Evolutionary conservation across 345 rosid species (phyloP), one percentile per base, ranked within the genome.

Genomic region (Populus deltoides): DNA sequence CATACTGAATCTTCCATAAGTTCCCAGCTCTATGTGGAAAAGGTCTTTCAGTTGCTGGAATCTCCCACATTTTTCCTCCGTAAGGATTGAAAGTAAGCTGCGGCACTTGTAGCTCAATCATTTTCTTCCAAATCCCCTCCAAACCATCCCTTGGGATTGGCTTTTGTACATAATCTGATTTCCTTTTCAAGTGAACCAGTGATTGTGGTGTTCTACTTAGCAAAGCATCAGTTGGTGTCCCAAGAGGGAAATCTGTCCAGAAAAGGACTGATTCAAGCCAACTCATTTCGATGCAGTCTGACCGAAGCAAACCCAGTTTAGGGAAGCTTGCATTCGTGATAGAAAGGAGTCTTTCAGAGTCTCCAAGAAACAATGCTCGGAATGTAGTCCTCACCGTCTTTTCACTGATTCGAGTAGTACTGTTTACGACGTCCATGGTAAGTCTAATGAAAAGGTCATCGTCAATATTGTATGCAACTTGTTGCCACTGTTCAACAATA

Each of bases 101-200:
- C 0, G 77, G 72, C 4, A 20, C 25, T 25, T 76, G 15, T 2
- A 78, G 59, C 70, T 80, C 83, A 7, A 78, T 55, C 74, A 83
- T 74, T 57, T 57, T 63, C 76, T 80, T 59, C 83, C 81, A 77
- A 1, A 83, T 41, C 10, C 73, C 45, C 5, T 80, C 79, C 74
- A 83, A 25, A 4, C 68, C 77, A 3, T 59, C 70, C 65, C 57
- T 66, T 11, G 83, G 81, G 29, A 83, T 83, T 51, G 72, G 68
- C n/a, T 47, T 13, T 33, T 67, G 51, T 1, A 80, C 83, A 18
- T 77, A 83, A 38, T 83, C 86, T 8, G 86, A 80, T 71, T 83
- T 83, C 33, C 76, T 80, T 68, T 83, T 77, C 25, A 79, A 39
- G 51, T 51, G 9, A 9, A 7, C 20, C 29, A 72, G 39, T 1